Evolutionary conservation across 1,139 yeast genomes (phyloP).

Genomic region (Yamadazyma diospyri): DNA sequence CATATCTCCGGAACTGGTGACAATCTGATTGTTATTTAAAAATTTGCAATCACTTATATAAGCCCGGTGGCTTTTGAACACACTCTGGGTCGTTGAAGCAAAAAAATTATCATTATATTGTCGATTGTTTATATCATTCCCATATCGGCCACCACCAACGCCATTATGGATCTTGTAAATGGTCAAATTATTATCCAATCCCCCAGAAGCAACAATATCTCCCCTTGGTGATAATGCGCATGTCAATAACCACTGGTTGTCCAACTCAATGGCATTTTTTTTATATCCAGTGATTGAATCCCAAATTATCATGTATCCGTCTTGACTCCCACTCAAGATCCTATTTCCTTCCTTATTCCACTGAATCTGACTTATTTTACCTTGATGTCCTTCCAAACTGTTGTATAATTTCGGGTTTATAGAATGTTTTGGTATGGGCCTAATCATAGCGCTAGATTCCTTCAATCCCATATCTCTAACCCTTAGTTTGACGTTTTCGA

Average conservation of each 20-base stretch:
- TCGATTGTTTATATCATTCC: neutral
- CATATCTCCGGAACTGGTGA: constrained; percentile 84
- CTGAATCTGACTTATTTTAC: constrained; percentile 64
- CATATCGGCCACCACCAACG: neutral
- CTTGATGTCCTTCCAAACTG: constrained; percentile 68
- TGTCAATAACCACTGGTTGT: constrained; percentile 75
- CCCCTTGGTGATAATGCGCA: constrained; percentile 73
- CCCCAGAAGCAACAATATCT: constrained; percentile 71
- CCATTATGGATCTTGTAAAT: constrained; percentile 46
- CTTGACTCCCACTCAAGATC: constrained; percentile 76
- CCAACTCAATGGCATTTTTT: constrained; percentile 62
- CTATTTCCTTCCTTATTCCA: constrained; percentile 64
- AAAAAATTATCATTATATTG: constrained; percentile 2
- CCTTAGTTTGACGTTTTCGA: constrained; percentile 39
- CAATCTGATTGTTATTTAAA: constrained; percentile 44
- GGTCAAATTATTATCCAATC: constrained; percentile 76
- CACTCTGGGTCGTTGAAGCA: constrained; percentile 34
- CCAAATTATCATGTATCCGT: constrained; percentile 85
- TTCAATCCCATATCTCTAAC: constrained; percentile 46
- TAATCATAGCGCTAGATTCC: constrained; percentile 31
- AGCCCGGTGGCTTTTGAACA: constrained; percentile 77
- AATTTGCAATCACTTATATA: constrained; percentile 78
- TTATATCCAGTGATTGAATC: constrained; percentile 73
- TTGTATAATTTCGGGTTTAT: constrained; percentile 33
- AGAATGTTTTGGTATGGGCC: constrained; percentile 28